Percentiles rank a stretch among this genome's conserved stretches.
phyloP scores from a whole-genome alignment of 1,284 basidiomycete genomes.

The Ustilago curta region DNA sequence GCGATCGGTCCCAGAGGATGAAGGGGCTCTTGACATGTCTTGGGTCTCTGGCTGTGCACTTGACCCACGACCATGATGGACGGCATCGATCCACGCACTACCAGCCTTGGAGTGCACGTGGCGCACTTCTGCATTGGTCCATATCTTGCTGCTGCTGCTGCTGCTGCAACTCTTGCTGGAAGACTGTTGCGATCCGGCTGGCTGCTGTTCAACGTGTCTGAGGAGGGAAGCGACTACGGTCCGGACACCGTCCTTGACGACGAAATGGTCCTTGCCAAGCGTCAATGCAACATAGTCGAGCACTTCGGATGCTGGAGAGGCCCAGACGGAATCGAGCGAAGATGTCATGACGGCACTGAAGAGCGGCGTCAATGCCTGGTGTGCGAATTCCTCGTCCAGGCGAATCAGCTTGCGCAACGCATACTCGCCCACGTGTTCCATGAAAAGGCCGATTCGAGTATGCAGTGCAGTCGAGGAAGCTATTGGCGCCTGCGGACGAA shows the following conservation, averaged over 20 bases:
- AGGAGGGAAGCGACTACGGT: slow-evolving; percentile 55
- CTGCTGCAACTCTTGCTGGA: neutral
- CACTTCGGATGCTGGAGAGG: slow-evolving; percentile 60
- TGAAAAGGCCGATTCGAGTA: neutral
- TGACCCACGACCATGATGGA: slow-evolving; percentile 12
- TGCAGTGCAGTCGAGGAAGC: neutral
- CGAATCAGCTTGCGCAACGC: slow-evolving; percentile 16
- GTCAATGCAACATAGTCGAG: slow-evolving; percentile 66
- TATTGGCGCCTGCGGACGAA: neutral
- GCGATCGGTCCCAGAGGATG: slow-evolving; percentile 11
- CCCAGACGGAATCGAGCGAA: slow-evolving; percentile 32
- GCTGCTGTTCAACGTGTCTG: slow-evolving; percentile 18
- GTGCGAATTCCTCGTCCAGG: slow-evolving; percentile 40
- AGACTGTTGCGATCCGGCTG: neutral
- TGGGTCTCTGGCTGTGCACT: neutral
- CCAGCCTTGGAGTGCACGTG: slow-evolving; percentile 7
- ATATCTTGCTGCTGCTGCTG: slow-evolving; percentile 18
- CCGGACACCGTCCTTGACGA: slow-evolving; percentile 62
- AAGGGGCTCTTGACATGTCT: slow-evolving; percentile 8
- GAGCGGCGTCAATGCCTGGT: slow-evolving; percentile 55
- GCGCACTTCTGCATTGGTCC: slow-evolving; percentile 28
- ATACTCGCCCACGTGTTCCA: slow-evolving; percentile 21
- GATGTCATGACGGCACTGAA: slow-evolving; percentile 64
- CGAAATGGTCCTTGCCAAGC: slow-evolving; percentile 60
- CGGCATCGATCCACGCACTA: slow-evolving; percentile 14